Base-by-base conservation (phyloP, 116 monocot species). In the Cymodocea nodosa region DNA sequence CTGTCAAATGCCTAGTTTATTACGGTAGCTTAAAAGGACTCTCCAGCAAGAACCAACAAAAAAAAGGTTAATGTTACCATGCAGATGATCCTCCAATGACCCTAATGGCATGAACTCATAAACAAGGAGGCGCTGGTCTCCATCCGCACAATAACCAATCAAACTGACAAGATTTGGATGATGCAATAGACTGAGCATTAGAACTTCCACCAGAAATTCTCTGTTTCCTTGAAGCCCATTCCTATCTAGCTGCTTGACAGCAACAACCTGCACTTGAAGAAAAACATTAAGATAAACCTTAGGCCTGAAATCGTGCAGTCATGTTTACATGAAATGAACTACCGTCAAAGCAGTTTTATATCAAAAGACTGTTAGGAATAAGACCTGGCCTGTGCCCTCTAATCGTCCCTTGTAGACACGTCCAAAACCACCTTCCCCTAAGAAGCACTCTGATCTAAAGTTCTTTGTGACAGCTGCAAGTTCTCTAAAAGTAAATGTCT, bases 131-230 rank as follows among this genome's bases (percentile, higher is more conserved):
- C 87, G 78, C 55, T 87, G 87, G 57, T 87, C 87, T 39, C 87
- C 87, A 72, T 84, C 87, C 15, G 87, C 87, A 81, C 87, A 87
- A 20, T 87, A 87, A 60, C 87, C 87, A 68, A 87, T 84, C 67
- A 84, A 75, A 71, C 73, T 84, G 53, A 88, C 88, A 35, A 88
- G 84, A 75, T 88, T 88, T 37, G 76, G 75, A 60, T 88, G 88
- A 74, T 88, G 84, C 50, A 88, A 59, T 61, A 88, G 79, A 74
- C 88, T 88, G 25, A 88, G 75, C 88, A 88, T 88, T 36, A 88
- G 81, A 51, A 89, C 89, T 55, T 89, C 89, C 65, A 85, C 89
- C n/a, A 85, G 66, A 70, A 89, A 89, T 66, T 89, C 89, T 69
- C 89, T 75, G 60, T 89, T 89, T 73, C 89, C 89, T 72, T 85